These are phyloP conservation scores for Chlamydomonas reinhardtii DNA, from an alignment of 163 green algal species.

Conservation along the genomic window DNA sequence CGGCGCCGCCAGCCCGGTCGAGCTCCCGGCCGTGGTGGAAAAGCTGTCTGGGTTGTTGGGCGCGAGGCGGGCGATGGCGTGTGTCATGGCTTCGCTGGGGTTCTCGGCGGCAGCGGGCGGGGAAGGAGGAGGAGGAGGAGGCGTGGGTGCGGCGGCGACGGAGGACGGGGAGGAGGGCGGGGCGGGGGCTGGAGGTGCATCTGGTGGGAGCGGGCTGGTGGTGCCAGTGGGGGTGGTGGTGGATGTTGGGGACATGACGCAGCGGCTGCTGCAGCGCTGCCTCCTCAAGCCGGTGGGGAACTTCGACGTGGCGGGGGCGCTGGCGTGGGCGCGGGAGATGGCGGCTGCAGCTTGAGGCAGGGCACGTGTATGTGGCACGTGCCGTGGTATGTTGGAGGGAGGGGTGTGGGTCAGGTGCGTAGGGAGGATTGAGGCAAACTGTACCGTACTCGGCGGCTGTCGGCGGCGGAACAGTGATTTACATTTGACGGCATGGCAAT, in stretches of 20 bases:
- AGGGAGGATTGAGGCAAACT: too few species aligned
- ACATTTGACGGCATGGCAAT: too few species aligned
- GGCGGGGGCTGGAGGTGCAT: neutral
- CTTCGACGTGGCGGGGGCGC: slow-evolving; percentile 28
- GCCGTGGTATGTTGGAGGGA: too few species aligned
- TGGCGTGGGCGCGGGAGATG: slow-evolving; percentile 18
- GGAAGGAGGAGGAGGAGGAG: neutral
- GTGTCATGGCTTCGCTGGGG: slow-evolving; percentile 22
- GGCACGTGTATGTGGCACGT: too few species aligned
- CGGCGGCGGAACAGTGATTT: too few species aligned
- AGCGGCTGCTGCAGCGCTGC: slow-evolving; percentile 29
- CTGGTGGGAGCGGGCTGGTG: slow-evolving; percentile 30
- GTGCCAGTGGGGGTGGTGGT: slow-evolving; percentile 23
- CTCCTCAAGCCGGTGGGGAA: slow-evolving; percentile 34
- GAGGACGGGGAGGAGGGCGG: neutral
- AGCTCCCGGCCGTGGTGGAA: slow-evolving; percentile 29
- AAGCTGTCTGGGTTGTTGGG: slow-evolving; percentile 18
- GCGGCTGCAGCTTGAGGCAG: neutral
- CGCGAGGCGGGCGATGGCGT: neutral
- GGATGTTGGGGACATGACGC: slow-evolving; percentile 23
- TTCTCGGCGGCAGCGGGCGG: neutral
- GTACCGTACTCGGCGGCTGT: too few species aligned
- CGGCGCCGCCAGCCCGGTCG: slow-evolving; percentile 13
- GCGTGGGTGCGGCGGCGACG: too few species aligned
- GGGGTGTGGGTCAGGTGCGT: too few species aligned